Conservation (phyloP, 1,284 basidiomycete genomes). For the Apiotrichum domesticum region DNA sequence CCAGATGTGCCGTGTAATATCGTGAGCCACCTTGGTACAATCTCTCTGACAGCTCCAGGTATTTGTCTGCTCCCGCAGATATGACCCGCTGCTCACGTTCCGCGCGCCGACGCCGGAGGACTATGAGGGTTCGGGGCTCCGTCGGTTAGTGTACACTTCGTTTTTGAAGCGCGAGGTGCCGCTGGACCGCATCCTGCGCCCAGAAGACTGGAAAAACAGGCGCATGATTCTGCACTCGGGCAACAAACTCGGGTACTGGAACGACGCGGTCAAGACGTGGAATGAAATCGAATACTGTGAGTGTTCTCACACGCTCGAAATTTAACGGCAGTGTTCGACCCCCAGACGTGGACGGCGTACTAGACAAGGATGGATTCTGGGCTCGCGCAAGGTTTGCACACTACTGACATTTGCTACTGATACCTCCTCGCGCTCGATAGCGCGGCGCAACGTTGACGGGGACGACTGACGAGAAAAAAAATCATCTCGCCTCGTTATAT, state of each 20-base stretch:
- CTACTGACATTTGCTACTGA: too few relatives aligned
- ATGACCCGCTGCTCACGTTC: conserved; percentile 58
- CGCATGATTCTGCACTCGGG: conserved; percentile 4
- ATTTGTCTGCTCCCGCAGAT: conserved; percentile 29
- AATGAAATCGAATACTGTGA: conserved; percentile 30
- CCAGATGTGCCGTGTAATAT: conserved; percentile 64
- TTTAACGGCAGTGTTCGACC: too few relatives aligned
- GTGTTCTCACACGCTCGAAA: conserved; percentile 2
- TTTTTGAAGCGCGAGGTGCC: conserved; percentile 31
- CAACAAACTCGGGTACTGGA: conserved; percentile 15
- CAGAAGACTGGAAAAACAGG: background rate
- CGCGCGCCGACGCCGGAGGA: conserved; percentile 50
- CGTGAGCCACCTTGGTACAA: conserved; percentile 48
- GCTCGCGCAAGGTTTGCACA: too few relatives aligned
- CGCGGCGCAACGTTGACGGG: too few relatives aligned
- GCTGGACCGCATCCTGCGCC: conserved; percentile 22
- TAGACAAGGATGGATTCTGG: background rate
- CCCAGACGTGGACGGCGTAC: conserved; percentile 30
- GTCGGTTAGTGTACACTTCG: conserved; percentile 31
- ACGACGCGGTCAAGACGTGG: conserved; percentile 25
- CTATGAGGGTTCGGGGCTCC: conserved; percentile 28
- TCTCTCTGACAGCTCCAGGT: conserved; percentile 2
- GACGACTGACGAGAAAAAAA: too few relatives aligned
- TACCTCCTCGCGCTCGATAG: too few relatives aligned
- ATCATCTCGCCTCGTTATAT: too few relatives aligned